Evolutionary conservation across 2,329 filamentous ascomycete species (phyloP).

Genomic region (Clonostachys solani): DNA sequence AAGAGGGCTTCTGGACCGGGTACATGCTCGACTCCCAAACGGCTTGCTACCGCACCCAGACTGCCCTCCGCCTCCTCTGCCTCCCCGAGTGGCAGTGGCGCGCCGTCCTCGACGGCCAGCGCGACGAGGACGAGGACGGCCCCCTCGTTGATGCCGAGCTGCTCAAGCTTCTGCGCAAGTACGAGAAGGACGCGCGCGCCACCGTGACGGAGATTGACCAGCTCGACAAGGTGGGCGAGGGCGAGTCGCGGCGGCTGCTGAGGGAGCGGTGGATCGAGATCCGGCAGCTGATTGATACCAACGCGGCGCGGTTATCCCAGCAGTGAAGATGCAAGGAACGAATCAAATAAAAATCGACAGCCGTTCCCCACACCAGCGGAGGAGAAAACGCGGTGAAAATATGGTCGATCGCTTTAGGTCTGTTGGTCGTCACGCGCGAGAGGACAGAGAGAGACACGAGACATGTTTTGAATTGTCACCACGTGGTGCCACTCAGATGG

Average conservation of each 20-base stretch:
- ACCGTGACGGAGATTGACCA: slow-evolving; percentile 28
- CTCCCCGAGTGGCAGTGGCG: slow-evolving; percentile 33
- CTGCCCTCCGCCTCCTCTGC: slow-evolving; percentile 38
- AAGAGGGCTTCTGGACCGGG: slow-evolving; percentile 41
- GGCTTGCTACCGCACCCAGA: slow-evolving; percentile 52
- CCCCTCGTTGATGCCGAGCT: slow-evolving; percentile 28
- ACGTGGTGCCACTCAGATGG: too few relatives aligned
- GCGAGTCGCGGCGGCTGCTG: slow-evolving; percentile 16
- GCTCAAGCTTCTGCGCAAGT: slow-evolving; percentile 27
- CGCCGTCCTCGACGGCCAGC: slow-evolving; percentile 35
- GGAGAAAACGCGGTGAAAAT: too few relatives aligned
- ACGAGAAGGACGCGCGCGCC: slow-evolving; percentile 15
- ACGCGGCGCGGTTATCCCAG: slow-evolving; percentile 7
- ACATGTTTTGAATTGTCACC: too few relatives aligned
- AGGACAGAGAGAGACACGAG: too few relatives aligned
- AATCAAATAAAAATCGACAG: background rate
- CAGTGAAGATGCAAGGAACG: background rate
- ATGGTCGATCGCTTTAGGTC: too few relatives aligned
- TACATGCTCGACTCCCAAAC: slow-evolving; percentile 45
- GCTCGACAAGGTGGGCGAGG: slow-evolving; percentile 13
- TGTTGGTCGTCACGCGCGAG: too few relatives aligned
- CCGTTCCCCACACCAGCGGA: too few relatives aligned
- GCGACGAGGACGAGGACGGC: slow-evolving; percentile 41
- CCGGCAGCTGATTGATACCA: slow-evolving; percentile 10
- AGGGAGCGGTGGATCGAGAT: slow-evolving; percentile 17